Percentiles rank a stretch among this genome's conserved stretches.
Evolutionary conservation across 2,329 filamentous ascomycete species (phyloP).

Genomic region (Monilinia fructicola): DNA sequence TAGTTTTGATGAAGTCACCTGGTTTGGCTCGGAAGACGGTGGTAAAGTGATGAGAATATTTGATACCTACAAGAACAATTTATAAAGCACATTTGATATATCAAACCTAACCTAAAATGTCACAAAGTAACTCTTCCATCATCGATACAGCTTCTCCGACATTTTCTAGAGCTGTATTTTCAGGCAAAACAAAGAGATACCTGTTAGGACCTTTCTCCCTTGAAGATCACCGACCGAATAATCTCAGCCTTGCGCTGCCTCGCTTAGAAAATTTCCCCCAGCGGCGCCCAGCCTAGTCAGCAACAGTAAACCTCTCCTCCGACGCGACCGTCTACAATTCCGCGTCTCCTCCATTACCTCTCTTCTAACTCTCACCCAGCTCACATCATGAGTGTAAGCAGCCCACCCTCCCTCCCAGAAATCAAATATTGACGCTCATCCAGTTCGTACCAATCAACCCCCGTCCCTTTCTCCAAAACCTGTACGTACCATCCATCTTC

Average conservation of each 20-base stretch:
- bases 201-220: not conserved
- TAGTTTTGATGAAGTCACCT: slow-evolving; percentile 7
- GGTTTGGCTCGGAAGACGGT: not conserved
- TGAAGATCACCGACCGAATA: slow-evolving; percentile 1
- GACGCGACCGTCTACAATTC: slow-evolving; percentile 24
- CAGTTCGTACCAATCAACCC: slow-evolving; percentile 94
- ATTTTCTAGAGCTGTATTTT: not conserved
- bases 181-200: not conserved
- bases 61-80: not conserved
- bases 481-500: slow-evolving; percentile 56
- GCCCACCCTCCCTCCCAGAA: not conserved
- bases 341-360: slow-evolving; percentile 25
- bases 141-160: not conserved
- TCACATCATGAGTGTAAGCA: slow-evolving; percentile 43
- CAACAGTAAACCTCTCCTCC: slow-evolving; percentile 15
- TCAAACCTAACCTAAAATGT: not conserved
- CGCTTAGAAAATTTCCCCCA: slow-evolving; percentile 24
- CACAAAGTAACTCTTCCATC: not conserved
- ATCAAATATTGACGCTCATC: slow-evolving; percentile 32
- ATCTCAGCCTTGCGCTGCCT: slow-evolving; percentile 16
- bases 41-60: not conserved
- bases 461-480: slow-evolving; percentile 89
- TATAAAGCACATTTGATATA: not conserved
- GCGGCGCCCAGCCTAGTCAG: slow-evolving; percentile 27
- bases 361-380: slow-evolving; percentile 1